Evolutionary conservation across 2,329 filamentous ascomycete species (phyloP), one percentile per base, ranked within the genome.

Genomic region (Fusarium verrucosum): DNA sequence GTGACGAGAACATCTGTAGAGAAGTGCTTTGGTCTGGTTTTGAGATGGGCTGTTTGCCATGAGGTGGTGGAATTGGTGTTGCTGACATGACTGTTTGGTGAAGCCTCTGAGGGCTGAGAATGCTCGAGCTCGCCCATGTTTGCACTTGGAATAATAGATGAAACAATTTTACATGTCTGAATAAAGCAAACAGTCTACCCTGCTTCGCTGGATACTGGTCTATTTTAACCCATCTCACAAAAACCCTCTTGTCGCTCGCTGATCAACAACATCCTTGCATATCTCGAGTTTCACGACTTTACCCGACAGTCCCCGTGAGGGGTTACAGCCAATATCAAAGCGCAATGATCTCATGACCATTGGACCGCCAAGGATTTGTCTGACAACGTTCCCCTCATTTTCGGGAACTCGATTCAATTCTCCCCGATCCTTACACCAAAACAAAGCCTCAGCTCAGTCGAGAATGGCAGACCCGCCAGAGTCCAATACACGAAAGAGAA

Each of bases 1-100:
- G 57, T 35, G 10, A 73, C 49, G 9, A 73, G 70, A 2, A 73
- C 49, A 9, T 73, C 71, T 2, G 71, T 63, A 14, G 62, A 59
- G 20, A 66, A 71, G 7, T 9, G 16, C 1, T 26, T 33, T 19
- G 66, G 60, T 1, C 37, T 44, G 3, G 47, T 45, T 11, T 40
- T 37, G 0, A 50, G 4, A 36, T 61, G 42, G 4, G 42, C 57
- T 19, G 42, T 62, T 4, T 61, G 58, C 58, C 58, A 61, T 7
- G 57, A 58, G 16, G 17, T 10, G n/a, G 5, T 14, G 23, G 28
- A 16, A 19, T 8, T 41, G 11, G 9, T 14, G 8, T 20, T 53
- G 33, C 44, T 49, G 43, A 20, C 20, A 2, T 37, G 43, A 23
- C 13, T 20, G 19, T 49, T 49, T 7, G 37, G 26, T 23, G 35